Base-by-base conservation (phyloP, 306 rosid genomes). In the Prunus mume region DNA sequence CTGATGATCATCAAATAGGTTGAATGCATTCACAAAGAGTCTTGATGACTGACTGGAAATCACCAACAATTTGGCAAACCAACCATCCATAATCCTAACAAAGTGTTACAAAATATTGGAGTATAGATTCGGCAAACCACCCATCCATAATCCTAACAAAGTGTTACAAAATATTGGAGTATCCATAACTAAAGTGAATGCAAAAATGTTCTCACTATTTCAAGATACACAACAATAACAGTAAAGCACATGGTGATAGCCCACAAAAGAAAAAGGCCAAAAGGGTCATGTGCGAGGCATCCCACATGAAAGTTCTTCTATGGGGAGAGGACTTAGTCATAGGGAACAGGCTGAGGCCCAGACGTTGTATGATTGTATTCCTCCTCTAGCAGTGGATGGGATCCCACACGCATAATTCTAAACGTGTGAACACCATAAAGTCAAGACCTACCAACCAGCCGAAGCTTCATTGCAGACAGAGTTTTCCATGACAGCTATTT, bases 381-480 rank as follows among this genome's bases (percentile, higher is more conserved):
- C 19, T 30, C 65, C 65, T 8, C 76, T 22, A 38, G 41, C 1
- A 9, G 66, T 72, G 3, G 2, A 72, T 22, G 67, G 67, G 43
- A 45, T 45, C 45, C 12, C 43, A 72, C 76, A 56, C 5, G 22
- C 51, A 11, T 12, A 72, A 22, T 55, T 34, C 65, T 2, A 34
- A 55, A 34, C 4, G 46, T 3, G 52, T 5, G 2, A 52, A 20
- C n/a, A 20, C 50, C 52, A 22, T 25, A 58, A 45, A 43, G 14
- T 73, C 58, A 18, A 43, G 68, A 2, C 12, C 77, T 10, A 5
- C 46, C 45, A 12, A 28, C 66, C 55, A 0, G 43, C 9, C 0
- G 57, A 73, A 45, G 68, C 41, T 73, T 73, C 77, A 9, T 18
- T 30, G 77, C 46, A 58, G 43, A 13, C 10, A 17, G 11, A 45